phyloP scores from a whole-genome alignment of 202 grass and related monocot species.

The Setaria italica region DNA sequence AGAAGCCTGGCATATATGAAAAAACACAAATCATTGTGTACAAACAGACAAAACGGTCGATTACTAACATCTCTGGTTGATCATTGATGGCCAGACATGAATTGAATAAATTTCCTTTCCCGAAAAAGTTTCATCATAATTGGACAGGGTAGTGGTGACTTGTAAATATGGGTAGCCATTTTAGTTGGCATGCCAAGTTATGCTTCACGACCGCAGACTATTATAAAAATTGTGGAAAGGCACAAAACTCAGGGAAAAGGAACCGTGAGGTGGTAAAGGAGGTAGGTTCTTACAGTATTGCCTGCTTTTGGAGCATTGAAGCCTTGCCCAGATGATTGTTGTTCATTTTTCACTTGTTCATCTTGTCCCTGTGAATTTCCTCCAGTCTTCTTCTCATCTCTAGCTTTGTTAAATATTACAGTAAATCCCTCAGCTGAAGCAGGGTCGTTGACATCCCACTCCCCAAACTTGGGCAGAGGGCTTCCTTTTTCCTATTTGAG shows the following conservation, averaged over 20 bases:
- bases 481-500: conserved; percentile 53
- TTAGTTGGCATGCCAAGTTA: not conserved
- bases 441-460: conserved; percentile 65
- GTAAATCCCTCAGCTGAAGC: conserved; percentile 61
- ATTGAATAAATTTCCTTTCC: not conserved
- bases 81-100: not conserved
- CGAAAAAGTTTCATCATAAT: not conserved
- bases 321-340: conserved; percentile 31
- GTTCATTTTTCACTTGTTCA: not conserved
- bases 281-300: conserved; percentile 30
- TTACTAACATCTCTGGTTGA: not conserved
- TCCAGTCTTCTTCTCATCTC: conserved; percentile 61
- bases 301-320: conserved; percentile 3
- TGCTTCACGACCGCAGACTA: not conserved
- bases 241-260: not conserved
- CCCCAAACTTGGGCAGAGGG: conserved; percentile 59
- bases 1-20: not conserved
- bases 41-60: not conserved
- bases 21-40: not conserved
- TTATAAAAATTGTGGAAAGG: not conserved
- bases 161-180: not conserved
- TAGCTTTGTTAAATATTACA: conserved; percentile 65
- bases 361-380: conserved; percentile 43
- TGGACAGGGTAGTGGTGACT: not conserved
- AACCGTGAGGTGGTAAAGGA: not conserved